Evolutionary conservation across 2,329 filamentous ascomycete genomes (phyloP).

Genomic region (Didymella lethalis): DNA sequence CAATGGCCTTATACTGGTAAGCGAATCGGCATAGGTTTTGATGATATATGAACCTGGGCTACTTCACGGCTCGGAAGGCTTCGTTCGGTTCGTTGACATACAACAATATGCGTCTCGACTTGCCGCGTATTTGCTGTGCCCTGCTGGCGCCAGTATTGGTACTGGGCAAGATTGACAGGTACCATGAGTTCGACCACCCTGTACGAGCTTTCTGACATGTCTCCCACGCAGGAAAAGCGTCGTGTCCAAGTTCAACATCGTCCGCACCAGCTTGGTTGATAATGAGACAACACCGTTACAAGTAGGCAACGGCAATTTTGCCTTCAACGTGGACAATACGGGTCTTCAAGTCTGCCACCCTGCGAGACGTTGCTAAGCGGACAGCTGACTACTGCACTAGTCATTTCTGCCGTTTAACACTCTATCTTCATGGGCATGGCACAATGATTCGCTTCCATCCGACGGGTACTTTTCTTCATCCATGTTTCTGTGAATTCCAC

Average conservation of each 20-base stretch:
- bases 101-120: background rate
- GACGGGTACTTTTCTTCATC: slow-evolving; percentile 37
- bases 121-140: background rate
- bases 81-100: background rate
- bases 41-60: background rate
- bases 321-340: slow-evolving; percentile 57
- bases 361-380: background rate
- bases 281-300: slow-evolving; percentile 60
- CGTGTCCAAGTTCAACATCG: slow-evolving; percentile 33
- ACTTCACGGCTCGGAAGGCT: background rate
- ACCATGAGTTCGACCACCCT: background rate
- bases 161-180: slow-evolving; percentile 29
- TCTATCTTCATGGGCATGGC: slow-evolving; percentile 55
- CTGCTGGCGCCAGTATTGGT: background rate
- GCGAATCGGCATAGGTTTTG: background rate
- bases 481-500: background rate
- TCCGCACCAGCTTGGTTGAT: slow-evolving; percentile 35
- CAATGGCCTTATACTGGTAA: background rate
- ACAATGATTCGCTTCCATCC: slow-evolving; percentile 54
- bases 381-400: background rate
- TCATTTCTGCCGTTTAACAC: slow-evolving; percentile 53
- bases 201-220: background rate
- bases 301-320: slow-evolving; percentile 58
- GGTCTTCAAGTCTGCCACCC: slow-evolving; percentile 50
- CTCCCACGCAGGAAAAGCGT: slow-evolving; percentile 14